Base-by-base conservation (phyloP, 2,329 filamentous ascomycete genomes). In the Alternaria novae-zelandiae region DNA sequence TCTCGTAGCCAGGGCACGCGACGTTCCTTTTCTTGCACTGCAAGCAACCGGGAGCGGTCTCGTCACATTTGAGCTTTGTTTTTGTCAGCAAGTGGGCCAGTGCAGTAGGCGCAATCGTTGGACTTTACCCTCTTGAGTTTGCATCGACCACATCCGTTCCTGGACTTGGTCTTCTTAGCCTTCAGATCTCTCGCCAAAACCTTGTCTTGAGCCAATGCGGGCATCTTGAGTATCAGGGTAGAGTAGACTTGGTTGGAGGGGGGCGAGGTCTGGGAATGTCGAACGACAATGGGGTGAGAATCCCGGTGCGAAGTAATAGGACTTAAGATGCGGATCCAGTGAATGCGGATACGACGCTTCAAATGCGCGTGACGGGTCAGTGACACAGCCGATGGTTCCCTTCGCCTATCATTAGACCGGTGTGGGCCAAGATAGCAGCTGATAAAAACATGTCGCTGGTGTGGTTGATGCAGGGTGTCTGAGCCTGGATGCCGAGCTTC, bases 1-100 rank as follows among this genome's bases (percentile, higher is more conserved):
- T 82, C 67, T 80, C 79, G 54, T 83, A 84, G 6, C 83, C 83
- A 30, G 83, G 83, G 63, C 83, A 85, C 25, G 75, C 63, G n/a
- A 80, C 75, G 30, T 80, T 80, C 26, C 80, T 78, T 56, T 79
- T 81, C 54, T 77, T 76, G 70, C 83, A 85, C 60, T 83, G 82
- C 30, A 79, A 70, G 66, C 83, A 85, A 8, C 72, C 71, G 15
- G 80, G 80, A 23, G 79, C 77, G 12, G 79, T 80, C 65, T 83
- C 82, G 59, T 83, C 82, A 57, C 82, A 84, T 72, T 83, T 83
- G 61, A 81, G 71, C 79, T 80, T 51, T 46, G 43, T 13, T n/a
- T 36, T 32, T 44, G 67, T 78, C 57, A 78, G 70, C 64, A 41
- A 17, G 43, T 55, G 53, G 12, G 21, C 47, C 13, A 41, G 13